phyloP scores from a whole-genome alignment of 1,284 basidiomycete species.

The Sanghuangporus baumii region DNA sequence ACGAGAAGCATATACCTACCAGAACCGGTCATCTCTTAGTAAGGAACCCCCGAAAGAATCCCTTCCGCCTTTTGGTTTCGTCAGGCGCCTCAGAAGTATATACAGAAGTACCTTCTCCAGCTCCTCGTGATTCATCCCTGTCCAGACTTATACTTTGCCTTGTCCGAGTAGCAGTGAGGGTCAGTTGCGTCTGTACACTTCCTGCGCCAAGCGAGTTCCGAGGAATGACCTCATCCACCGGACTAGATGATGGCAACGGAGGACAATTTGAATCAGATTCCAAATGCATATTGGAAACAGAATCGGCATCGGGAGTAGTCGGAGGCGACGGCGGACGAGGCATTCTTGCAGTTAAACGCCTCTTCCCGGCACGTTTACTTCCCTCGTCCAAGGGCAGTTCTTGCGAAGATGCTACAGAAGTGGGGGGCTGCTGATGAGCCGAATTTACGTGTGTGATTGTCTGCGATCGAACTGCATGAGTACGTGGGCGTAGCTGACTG shows the following conservation, averaged over 20 bases:
- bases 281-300: neutral
- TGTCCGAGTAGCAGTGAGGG: neutral
- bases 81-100: neutral
- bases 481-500: conserved; percentile 41
- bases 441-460: conserved; percentile 22
- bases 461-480: conserved; percentile 31
- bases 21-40: neutral
- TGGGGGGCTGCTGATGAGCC: conserved; percentile 4
- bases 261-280: neutral
- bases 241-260: conserved; percentile 6
- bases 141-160: conserved; percentile 18
- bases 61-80: conserved; percentile 7
- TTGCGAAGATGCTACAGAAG: conserved; percentile 1
- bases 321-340: conserved; percentile 17
- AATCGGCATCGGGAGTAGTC: conserved; percentile 7
- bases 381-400: neutral
- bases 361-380: conserved; percentile 8
- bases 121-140: neutral
- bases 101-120: neutral
- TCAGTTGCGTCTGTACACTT: neutral
- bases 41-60: conserved; percentile 9
- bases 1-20: neutral
- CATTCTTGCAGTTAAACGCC: neutral
- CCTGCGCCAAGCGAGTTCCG: neutral
- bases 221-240: neutral